Conservation (phyloP, 139 green algal species). For the Nannochloris sp. region DNA sequence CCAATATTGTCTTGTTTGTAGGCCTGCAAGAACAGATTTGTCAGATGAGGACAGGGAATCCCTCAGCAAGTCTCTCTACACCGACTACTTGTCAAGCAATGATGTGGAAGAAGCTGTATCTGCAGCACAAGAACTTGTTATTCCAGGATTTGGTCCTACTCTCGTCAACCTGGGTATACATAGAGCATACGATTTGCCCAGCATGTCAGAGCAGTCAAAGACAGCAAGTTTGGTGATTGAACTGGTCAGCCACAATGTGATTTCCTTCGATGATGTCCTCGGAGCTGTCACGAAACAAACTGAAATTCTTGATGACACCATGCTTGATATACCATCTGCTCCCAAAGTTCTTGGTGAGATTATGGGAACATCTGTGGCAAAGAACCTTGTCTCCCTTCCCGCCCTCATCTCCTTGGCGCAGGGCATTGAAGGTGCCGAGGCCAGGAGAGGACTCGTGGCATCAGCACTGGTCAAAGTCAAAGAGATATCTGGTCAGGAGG, state of each 20-base stretch:
- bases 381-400: constrained; percentile 15
- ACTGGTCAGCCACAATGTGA: constrained; percentile 33
- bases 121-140: constrained; percentile 33
- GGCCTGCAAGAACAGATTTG: constrained; percentile 18
- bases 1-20: constrained; percentile 4
- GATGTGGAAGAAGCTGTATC: constrained; percentile 33
- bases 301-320: constrained; percentile 20
- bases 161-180: constrained; percentile 45
- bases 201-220: constrained; percentile 41
- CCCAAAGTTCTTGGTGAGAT: constrained; percentile 57
- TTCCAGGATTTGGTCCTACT: constrained; percentile 22
- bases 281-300: constrained; percentile 62
- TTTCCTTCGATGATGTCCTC: constrained; percentile 39
- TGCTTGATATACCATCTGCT: constrained; percentile 64
- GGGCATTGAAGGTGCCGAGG: constrained; percentile 38
- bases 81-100: constrained; percentile 31
- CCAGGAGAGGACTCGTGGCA: constrained; percentile 46
- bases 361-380: constrained; percentile 32
- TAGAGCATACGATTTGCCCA: constrained; percentile 53
- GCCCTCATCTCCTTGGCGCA: constrained; percentile 19
- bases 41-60: constrained; percentile 31
- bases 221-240: constrained; percentile 55
- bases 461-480: constrained; percentile 36
- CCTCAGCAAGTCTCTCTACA: constrained; percentile 35
- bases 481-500: constrained; percentile 24